Percentiles rank a stretch among this genome's conserved stretches.
phyloP scores from a whole-genome alignment of 1,284 basidiomycete genomes.

The Dichomitus squalens region DNA sequence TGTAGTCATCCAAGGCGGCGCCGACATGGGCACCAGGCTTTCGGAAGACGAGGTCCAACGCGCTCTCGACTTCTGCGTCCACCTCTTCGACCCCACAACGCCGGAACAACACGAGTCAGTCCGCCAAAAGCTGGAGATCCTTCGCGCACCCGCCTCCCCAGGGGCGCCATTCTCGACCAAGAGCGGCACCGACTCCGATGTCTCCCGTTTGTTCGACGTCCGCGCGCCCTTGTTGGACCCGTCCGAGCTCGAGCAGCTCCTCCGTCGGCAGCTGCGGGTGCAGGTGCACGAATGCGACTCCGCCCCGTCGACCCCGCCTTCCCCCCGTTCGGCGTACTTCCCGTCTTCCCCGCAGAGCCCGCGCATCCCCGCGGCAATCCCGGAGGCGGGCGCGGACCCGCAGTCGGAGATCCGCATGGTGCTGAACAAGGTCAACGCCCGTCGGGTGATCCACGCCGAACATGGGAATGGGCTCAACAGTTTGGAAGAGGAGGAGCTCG shows the following conservation, averaged over 20 bases:
- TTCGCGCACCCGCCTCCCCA: constrained; percentile 3
- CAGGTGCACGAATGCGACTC: constrained; percentile 1
- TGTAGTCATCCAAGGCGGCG: constrained; percentile 74
- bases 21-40: constrained; percentile 68
- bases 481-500: constrained; percentile 40
- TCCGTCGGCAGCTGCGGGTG: constrained; percentile 13
- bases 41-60: constrained; percentile 70
- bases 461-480: constrained; percentile 38
- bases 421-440: constrained; percentile 42
- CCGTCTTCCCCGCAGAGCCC: constrained; percentile 21
- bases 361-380: constrained; percentile 5
- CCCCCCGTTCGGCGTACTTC: constrained; percentile 20
- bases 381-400: constrained; percentile 3
- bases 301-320: not conserved
- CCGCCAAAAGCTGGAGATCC: constrained; percentile 28
- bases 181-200: not conserved
- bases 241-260: constrained; percentile 14
- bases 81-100: constrained; percentile 42
- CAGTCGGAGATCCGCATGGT: constrained; percentile 37
- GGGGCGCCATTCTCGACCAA: not conserved
- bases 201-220: constrained; percentile 31
- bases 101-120: constrained; percentile 38
- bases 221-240: constrained; percentile 33
- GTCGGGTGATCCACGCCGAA: constrained; percentile 41
- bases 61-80: constrained; percentile 44